These are phyloP conservation scores for Geotrichum australiense DNA, from an alignment of 1,139 yeast species.

Conservation along the genomic window DNA sequence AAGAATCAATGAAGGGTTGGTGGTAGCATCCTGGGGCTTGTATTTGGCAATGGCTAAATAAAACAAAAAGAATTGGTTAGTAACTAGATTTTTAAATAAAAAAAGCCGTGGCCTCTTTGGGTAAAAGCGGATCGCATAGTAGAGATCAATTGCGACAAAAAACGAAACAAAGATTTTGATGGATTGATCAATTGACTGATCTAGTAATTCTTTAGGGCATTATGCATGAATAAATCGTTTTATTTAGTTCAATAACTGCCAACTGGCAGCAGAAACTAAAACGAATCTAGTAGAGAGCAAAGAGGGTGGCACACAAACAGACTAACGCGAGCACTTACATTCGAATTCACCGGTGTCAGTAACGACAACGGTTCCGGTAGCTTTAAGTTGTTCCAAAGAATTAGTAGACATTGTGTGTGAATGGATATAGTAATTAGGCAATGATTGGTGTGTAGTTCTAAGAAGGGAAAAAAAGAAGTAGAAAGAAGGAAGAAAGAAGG, in stretches of 20 bases:
- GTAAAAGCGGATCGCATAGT: too few species aligned
- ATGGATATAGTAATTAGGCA: background rate
- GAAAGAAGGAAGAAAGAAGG: constrained; percentile 6
- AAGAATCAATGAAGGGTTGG: constrained; percentile 95
- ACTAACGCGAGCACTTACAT: constrained; percentile 34
- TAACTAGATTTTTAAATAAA: too few species aligned
- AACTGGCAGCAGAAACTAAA: too few species aligned
- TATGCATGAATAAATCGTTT: too few species aligned
- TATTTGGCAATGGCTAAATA: constrained; percentile 73
- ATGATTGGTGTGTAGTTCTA: too few species aligned
- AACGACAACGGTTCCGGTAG: constrained; percentile 92
- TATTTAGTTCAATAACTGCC: too few species aligned
- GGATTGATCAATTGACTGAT: too few species aligned
- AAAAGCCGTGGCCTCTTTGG: too few species aligned
- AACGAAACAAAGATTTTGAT: too few species aligned
- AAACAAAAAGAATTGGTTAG: constrained; percentile 2
- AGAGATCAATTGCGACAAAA: too few species aligned
- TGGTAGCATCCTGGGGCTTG: constrained; percentile 98
- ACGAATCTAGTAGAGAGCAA: too few species aligned
- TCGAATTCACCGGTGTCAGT: constrained; percentile 99
- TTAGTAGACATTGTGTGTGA: constrained; percentile 42
- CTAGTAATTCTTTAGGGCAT: too few species aligned
- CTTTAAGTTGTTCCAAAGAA: constrained; percentile 89
- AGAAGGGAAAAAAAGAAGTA: background rate
- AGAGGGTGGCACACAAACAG: background rate